phyloP scores from a whole-genome alignment of 2,329 filamentous ascomycete species.

The Neofusicoccum ribis region DNA sequence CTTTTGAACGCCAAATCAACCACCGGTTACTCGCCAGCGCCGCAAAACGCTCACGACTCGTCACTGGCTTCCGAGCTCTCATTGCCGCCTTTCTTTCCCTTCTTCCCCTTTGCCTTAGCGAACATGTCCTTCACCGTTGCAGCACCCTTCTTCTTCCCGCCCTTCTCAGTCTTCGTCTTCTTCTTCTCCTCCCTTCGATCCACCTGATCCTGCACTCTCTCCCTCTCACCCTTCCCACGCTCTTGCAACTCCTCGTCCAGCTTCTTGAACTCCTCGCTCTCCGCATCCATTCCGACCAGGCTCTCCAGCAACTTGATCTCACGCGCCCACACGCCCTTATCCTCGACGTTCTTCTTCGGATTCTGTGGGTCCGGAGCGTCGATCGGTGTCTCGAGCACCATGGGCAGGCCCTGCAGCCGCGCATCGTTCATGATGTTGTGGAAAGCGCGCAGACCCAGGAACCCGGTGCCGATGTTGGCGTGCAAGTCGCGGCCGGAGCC shows the following conservation, averaged over 20 bases:
- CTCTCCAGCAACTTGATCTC: slow-evolving; percentile 95
- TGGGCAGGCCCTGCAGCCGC: slow-evolving; percentile 74
- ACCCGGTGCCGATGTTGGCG: slow-evolving; percentile 94
- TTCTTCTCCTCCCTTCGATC: slow-evolving; percentile 69
- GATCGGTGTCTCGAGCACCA: slow-evolving; percentile 96
- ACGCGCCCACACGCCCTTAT: slow-evolving; percentile 81
- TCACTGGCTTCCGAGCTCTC: slow-evolving; percentile 23
- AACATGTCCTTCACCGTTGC: slow-evolving; percentile 55
- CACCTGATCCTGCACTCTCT: slow-evolving; percentile 75
- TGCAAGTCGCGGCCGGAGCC: slow-evolving; percentile 82
- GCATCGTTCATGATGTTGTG: slow-evolving; percentile 85
- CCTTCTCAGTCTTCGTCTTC: slow-evolving; percentile 48
- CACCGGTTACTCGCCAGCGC: too few relatives aligned
- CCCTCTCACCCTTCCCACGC: slow-evolving; percentile 69
- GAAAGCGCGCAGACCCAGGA: slow-evolving; percentile 85
- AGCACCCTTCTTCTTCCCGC: slow-evolving; percentile 37
- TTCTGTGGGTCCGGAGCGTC: slow-evolving; percentile 67
- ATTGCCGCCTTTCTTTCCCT: slow-evolving; percentile 29
- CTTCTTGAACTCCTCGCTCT: slow-evolving; percentile 68
- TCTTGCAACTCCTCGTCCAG: slow-evolving; percentile 67
- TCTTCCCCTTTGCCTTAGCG: slow-evolving; percentile 38
- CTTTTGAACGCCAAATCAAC: not conserved
- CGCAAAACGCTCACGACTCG: slow-evolving; percentile 21
- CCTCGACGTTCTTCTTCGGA: slow-evolving; percentile 61
- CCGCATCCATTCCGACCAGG: slow-evolving; percentile 79